Conservation (phyloP, 208 protist species). For the Entamoeba dispar region DNA sequence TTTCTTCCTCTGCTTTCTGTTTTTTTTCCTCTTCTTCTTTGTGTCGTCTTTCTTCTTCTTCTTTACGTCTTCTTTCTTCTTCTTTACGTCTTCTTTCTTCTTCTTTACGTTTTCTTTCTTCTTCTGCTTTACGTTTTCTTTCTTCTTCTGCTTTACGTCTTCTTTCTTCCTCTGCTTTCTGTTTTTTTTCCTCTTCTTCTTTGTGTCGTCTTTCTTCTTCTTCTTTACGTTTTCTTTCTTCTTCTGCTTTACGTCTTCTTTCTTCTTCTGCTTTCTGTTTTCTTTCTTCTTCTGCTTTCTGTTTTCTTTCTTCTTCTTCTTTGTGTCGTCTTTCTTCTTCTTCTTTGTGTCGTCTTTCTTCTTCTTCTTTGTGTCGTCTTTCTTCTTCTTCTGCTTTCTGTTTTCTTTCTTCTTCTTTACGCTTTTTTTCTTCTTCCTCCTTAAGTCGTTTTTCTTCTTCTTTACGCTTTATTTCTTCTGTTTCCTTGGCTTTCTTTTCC, state of each 20-base stretch:
- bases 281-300: background rate
- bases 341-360: background rate
- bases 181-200: background rate
- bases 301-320: background rate
- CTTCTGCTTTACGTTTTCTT: background rate
- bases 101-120: background rate
- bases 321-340: background rate
- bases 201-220: background rate
- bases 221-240: background rate
- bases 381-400: background rate
- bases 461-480: background rate
- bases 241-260: background rate
- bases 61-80: background rate
- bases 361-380: background rate
- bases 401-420: background rate
- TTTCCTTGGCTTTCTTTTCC: background rate
- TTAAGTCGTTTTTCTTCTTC: background rate
- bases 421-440: background rate
- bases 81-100: background rate
- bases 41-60: background rate
- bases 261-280: background rate
- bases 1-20: background rate
- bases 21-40: background rate
- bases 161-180: background rate
- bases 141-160: background rate